Evolutionary conservation across 1,139 yeast species (phyloP).

Genomic region (Geotrichum bryndzae): DNA sequence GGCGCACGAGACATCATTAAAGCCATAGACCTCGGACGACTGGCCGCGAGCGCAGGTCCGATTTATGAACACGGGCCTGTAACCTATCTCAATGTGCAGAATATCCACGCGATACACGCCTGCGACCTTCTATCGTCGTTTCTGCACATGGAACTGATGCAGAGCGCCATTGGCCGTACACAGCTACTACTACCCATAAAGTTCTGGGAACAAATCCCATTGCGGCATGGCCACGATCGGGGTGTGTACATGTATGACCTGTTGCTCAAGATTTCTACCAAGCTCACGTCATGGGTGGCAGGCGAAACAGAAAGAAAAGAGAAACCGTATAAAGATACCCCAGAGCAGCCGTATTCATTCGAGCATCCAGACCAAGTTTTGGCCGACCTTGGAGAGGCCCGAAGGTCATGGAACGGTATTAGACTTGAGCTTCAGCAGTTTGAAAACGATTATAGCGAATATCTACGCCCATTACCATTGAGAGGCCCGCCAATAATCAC

Average conservation of each 20-base stretch:
- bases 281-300: conserved; percentile 2
- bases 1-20: conserved; percentile 18
- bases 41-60: conserved; percentile 1
- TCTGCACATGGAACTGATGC: conserved; percentile 18
- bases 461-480: background rate
- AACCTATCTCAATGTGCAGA: background rate
- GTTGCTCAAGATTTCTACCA: background rate
- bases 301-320: conserved; percentile 8
- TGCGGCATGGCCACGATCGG: background rate
- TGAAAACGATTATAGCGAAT: background rate
- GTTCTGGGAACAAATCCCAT: conserved; percentile 10
- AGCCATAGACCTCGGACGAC: conserved; percentile 4
- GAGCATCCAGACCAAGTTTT: background rate
- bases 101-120: conserved; percentile 8
- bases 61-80: conserved; percentile 1
- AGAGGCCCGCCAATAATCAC: conserved; percentile 2
- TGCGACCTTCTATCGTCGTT: conserved; percentile 10
- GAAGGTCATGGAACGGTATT: background rate
- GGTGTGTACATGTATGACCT: conserved; percentile 3
- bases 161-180: conserved; percentile 14
- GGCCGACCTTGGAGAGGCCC: background rate
- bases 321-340: background rate
- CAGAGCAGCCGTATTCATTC: background rate
- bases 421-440: background rate
- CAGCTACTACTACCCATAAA: conserved; percentile 6